Evolutionary conservation across 2,329 filamentous ascomycete genomes (phyloP).

Genomic region (Allantophomopsis cytisporea): DNA sequence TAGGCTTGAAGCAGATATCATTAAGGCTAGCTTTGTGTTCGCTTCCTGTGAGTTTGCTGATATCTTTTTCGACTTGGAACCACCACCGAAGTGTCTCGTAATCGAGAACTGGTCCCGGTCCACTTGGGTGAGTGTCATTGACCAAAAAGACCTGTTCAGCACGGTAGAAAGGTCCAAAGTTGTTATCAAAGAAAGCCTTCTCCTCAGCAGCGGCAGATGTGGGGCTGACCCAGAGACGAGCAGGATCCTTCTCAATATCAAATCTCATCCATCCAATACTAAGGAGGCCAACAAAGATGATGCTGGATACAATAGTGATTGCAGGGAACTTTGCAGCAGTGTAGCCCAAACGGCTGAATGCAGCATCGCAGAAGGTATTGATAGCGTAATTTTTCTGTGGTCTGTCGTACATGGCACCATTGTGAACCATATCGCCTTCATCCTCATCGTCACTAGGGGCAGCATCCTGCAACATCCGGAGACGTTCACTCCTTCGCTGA

Average conservation of each 20-base stretch:
- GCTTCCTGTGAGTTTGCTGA: slow-evolving; percentile 58
- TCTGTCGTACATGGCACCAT: slow-evolving; percentile 63
- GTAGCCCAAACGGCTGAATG: slow-evolving; percentile 71
- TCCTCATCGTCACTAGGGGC: slow-evolving; percentile 85
- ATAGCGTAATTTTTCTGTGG: slow-evolving; percentile 69
- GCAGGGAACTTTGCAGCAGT: slow-evolving; percentile 71
- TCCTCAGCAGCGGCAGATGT: slow-evolving; percentile 82
- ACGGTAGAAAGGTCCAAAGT: slow-evolving; percentile 92
- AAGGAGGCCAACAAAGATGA: slow-evolving; percentile 64
- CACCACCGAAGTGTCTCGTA: slow-evolving; percentile 89
- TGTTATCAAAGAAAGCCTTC: slow-evolving; percentile 84
- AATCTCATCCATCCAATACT: slow-evolving; percentile 85
- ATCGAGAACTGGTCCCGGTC: slow-evolving; percentile 64
- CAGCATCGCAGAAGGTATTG: slow-evolving; percentile 68
- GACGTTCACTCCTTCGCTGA: slow-evolving; percentile 62
- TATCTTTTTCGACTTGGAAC: slow-evolving; percentile 75
- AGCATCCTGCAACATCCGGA: slow-evolving; percentile 77
- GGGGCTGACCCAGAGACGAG: slow-evolving; percentile 92
- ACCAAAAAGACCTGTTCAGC: slow-evolving; percentile 89
- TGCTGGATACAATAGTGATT: slow-evolving; percentile 63
- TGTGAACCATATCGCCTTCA: slow-evolving; percentile 72
- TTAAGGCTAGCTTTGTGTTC: slow-evolving; percentile 56
- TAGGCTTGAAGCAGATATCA: slow-evolving; percentile 90
- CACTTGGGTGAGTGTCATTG: slow-evolving; percentile 59
- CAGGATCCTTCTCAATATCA: slow-evolving; percentile 79